Conservation (phyloP, 495 filamentous ascomycete species). For the Talaromyces adpressus region DNA sequence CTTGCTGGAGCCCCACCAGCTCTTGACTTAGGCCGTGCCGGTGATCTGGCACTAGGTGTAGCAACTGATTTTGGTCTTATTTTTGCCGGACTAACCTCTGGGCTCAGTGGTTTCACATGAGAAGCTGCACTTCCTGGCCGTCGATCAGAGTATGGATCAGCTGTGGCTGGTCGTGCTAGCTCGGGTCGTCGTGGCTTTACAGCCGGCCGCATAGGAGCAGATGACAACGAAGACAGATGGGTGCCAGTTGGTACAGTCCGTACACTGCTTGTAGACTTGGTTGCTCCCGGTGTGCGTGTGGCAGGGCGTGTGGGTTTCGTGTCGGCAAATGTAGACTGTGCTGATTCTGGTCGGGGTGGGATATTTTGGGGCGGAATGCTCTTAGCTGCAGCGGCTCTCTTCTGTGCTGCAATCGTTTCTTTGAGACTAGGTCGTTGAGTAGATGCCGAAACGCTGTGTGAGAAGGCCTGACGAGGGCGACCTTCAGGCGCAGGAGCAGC, state of each 20-base stretch:
- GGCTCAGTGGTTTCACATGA: slow-evolving; percentile 25
- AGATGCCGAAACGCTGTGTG: slow-evolving; percentile 45
- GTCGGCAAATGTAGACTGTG: slow-evolving; percentile 47
- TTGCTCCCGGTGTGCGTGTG: slow-evolving; percentile 18
- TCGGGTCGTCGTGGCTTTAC: slow-evolving; percentile 41
- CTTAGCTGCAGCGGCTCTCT: slow-evolving; percentile 55
- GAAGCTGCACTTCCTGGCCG: slow-evolving; percentile 25
- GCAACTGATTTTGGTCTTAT: slow-evolving; percentile 21
- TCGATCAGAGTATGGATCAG: slow-evolving; percentile 47
- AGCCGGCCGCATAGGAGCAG: slow-evolving; percentile 52
- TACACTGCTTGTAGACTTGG: slow-evolving; percentile 15
- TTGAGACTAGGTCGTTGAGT: slow-evolving; percentile 50
- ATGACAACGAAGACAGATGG: slow-evolving; percentile 42
- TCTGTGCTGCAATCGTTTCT: slow-evolving; percentile 79
- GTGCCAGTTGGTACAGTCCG: slow-evolving; percentile 27
- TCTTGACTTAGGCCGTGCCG: slow-evolving; percentile 26
- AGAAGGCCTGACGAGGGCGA: slow-evolving; percentile 36
- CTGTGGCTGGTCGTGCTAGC: slow-evolving; percentile 46
- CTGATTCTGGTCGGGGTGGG: slow-evolving; percentile 66
- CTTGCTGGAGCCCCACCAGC: slow-evolving; percentile 18
- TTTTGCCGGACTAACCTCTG: slow-evolving; percentile 36
- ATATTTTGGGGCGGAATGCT: slow-evolving; percentile 34
- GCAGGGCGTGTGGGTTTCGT: slow-evolving; percentile 35
- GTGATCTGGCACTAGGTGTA: slow-evolving; percentile 22
- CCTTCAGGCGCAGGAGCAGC: slow-evolving; percentile 36